phyloP scores from a whole-genome alignment of 2,329 filamentous ascomycete genomes.

The Proliferodiscus dingleyae region DNA sequence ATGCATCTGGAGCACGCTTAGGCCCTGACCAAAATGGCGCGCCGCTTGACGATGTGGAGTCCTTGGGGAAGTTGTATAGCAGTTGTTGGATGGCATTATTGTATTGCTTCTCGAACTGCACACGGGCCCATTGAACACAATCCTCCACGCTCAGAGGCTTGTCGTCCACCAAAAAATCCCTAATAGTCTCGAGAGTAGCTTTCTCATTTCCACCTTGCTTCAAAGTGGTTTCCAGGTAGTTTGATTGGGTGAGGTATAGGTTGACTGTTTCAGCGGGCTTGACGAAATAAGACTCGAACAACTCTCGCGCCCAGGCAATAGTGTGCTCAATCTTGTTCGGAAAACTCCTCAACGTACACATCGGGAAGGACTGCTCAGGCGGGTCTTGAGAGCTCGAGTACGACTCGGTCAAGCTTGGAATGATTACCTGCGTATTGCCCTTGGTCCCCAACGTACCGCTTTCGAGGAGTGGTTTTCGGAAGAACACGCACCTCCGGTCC shows the following conservation, averaged over 20 bases:
- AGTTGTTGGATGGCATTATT: conserved; percentile 95
- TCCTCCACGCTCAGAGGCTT: conserved; percentile 92
- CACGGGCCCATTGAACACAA: conserved; percentile 91
- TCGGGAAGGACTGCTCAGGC: conserved; percentile 96
- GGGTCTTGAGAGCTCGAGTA: conserved; percentile 97
- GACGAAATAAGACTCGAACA: conserved; percentile 92
- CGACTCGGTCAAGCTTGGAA: conserved; percentile 88
- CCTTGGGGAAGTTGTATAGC: conserved; percentile 95
- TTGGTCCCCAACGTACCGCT: conserved; percentile 98
- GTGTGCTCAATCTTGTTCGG: conserved; percentile 98
- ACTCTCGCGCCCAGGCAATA: conserved; percentile 94
- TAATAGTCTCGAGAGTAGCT: conserved; percentile 83
- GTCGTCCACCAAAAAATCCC: conserved; percentile 85
- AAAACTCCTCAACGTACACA: conserved; percentile 97
- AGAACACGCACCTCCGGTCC: conserved; percentile 94
- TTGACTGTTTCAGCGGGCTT: conserved; percentile 93
- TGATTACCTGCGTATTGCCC: conserved; percentile 94
- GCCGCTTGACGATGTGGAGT: conserved; percentile 80
- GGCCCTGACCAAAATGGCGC: conserved; percentile 97
- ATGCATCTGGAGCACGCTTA: conserved; percentile 87
- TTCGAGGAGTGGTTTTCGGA: conserved; percentile 93
- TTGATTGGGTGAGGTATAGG: conserved; percentile 83
- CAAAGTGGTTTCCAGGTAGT: conserved; percentile 80
- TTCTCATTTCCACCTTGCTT: conserved; percentile 96
- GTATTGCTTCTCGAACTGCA: conserved; percentile 93